Base-by-base conservation (phyloP, 129 eudicot species). In the Logfia minima region DNA sequence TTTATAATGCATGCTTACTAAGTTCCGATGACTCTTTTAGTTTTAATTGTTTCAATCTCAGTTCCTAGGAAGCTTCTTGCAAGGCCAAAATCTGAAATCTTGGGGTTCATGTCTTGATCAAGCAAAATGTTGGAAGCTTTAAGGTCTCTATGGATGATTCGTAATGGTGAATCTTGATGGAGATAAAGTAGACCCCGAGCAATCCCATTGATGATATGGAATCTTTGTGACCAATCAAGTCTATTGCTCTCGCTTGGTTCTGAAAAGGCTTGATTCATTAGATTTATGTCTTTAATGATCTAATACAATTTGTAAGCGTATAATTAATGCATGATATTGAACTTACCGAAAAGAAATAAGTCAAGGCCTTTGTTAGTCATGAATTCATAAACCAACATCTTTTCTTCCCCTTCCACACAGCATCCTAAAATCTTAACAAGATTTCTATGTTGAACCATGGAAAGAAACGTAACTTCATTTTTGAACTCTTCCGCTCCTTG, bases 381-480 rank as follows among this genome's bases (percentile, higher is more conserved):
- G 60, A 43, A 70, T 3, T 70, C 74, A 16, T 70, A 70, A 13
- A 70, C 6, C 77, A 83, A 69, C 85, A 83, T 77, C 34, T 60
- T 83, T 53, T 83, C 80, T 2, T n/a, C 80, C 53, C 80, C 73
- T 52, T 82, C 71, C 19, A 79, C 67, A 77, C 89, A 85, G 70
- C 79, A 82, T 0, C 89, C 89, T 17, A 81, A 28, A 35, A 86
- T 82, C 72, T 65, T 82, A n/a, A 85, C 82, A 73, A 85, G 89
- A 72, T 85, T 85, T 18, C 77, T 60, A 56, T 85, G 89, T 32
- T 82, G 86, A 11, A 86, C 80, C 72, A 79, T 86, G 4, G 86
- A 81, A 32, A 86, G 76, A 5, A 53, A 76, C 48, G 43, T 68
- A 22, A 82, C 74, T 70, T 70, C 74, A 43, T 70, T 70, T 58